Conservation (phyloP, 306 rosid species). For the Ziziphus jujuba region DNA sequence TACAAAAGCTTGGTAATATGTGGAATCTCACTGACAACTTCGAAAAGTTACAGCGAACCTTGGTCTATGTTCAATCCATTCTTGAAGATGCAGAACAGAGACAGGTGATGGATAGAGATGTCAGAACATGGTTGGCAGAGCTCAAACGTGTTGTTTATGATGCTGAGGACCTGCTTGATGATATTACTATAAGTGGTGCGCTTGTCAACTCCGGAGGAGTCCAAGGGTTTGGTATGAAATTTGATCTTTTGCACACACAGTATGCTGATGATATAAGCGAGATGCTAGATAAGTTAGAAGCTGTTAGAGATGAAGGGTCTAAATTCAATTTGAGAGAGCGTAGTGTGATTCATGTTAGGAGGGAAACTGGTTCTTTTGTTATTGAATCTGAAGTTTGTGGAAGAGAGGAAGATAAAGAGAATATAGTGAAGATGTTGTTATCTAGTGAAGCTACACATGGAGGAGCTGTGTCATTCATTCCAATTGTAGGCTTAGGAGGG, state of each 20-base stretch:
- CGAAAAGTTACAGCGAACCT: neutral
- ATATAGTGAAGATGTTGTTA: neutral
- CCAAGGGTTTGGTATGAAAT: no score
- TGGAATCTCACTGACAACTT: neutral
- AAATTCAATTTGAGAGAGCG: neutral
- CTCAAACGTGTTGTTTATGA: neutral
- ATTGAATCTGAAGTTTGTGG: neutral
- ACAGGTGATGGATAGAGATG: conserved; percentile 3
- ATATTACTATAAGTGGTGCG: neutral
- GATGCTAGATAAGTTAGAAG: neutral
- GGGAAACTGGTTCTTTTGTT: conserved; percentile 5
- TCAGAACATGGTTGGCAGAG: conserved; percentile 5
- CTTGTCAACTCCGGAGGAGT: neutral
- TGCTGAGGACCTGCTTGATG: neutral
- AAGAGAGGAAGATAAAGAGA: conserved; percentile 6
- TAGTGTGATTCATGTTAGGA: neutral
- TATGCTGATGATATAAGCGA: neutral
- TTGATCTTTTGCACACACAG: no score
- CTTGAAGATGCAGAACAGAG: conserved; percentile 22
- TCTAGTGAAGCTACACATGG: neutral
- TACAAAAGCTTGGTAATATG: conserved; percentile 2
- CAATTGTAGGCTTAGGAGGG: neutral
- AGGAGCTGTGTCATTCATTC: neutral
- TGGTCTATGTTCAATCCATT: neutral
- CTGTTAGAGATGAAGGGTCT: neutral